These are phyloP conservation scores for Huntiella abstrusa DNA, from an alignment of 2,329 filamentous ascomycete genomes.

Conservation along the genomic window DNA sequence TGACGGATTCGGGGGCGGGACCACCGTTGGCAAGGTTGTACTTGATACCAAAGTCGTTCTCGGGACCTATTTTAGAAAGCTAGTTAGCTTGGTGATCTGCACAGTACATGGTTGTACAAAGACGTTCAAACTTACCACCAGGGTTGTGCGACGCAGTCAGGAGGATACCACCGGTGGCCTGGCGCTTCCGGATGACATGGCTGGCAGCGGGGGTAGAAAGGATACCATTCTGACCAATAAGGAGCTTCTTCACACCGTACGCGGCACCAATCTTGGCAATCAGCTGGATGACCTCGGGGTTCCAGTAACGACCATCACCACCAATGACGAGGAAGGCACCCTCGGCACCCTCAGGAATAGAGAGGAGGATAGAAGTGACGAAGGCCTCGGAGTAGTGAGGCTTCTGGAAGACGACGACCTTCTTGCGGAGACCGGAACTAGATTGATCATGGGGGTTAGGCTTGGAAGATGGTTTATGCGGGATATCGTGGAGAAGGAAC, in stretches of 20 bases:
- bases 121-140: conserved; percentile 45
- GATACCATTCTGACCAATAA: conserved; percentile 92
- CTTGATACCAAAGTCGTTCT: conserved; percentile 97
- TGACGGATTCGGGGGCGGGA: conserved; percentile 86
- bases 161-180: conserved; percentile 90
- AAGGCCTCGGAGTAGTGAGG: conserved; percentile 93
- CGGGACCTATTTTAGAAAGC: conserved; percentile 42
- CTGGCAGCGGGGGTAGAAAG: conserved; percentile 91
- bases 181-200: conserved; percentile 84
- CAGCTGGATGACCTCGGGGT: conserved; percentile 87
- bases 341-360: conserved; percentile 84
- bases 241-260: conserved; percentile 96
- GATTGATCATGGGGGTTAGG: background rate
- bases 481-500: conserved; percentile 23
- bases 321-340: conserved; percentile 88
- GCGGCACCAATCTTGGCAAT: conserved; percentile 95
- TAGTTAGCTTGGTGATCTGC: conserved; percentile 1
- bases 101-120: conserved; percentile 1
- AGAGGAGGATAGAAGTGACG: conserved; percentile 80
- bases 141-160: conserved; percentile 97
- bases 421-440: conserved; percentile 95
- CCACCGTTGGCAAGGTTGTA: conserved; percentile 97
- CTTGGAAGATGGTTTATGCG: background rate
- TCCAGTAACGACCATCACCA: conserved; percentile 93
- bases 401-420: conserved; percentile 94